Percentiles rank a stretch among this genome's conserved stretches.
phyloP scores from a whole-genome alignment of 2,329 filamentous ascomycete species.

The Fusarium sp. region DNA sequence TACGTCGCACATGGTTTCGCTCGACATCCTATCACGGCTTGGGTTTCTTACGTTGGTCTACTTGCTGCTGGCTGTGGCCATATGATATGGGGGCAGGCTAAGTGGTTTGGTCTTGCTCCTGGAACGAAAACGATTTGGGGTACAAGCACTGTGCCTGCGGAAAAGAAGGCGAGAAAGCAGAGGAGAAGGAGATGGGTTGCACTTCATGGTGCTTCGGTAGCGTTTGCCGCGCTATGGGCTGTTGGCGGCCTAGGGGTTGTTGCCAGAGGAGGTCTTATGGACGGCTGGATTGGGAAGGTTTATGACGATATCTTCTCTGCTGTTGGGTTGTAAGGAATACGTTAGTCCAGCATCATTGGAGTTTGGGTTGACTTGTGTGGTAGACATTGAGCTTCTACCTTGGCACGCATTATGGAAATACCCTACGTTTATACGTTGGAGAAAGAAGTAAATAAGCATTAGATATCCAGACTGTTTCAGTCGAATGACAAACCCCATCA shows the following conservation, averaged over 20 bases:
- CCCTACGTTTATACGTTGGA: constrained; percentile 28
- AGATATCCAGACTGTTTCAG: background rate
- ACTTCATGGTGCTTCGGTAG: constrained; percentile 74
- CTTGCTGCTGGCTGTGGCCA: constrained; percentile 78
- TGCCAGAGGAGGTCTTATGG: constrained; percentile 74
- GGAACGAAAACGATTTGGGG: constrained; percentile 62
- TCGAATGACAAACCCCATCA: background rate
- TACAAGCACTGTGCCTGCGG: constrained; percentile 57
- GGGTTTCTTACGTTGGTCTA: constrained; percentile 76
- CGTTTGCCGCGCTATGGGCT: constrained; percentile 78
- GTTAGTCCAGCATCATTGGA: constrained; percentile 35
- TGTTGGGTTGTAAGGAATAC: constrained; percentile 47
- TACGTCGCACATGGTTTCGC: constrained; percentile 90
- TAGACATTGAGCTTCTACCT: constrained; percentile 35
- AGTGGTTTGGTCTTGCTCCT: constrained; percentile 78
- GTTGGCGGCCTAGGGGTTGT: constrained; percentile 84
- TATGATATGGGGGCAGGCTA: constrained; percentile 86
- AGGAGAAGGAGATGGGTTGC: constrained; percentile 76
- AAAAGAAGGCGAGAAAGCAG: constrained; percentile 64
- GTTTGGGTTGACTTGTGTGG: constrained; percentile 41
- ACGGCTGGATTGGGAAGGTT: constrained; percentile 83
- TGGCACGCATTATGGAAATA: constrained; percentile 43
- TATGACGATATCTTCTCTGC: constrained; percentile 76
- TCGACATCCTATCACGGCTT: constrained; percentile 74
- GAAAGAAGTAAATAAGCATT: constrained; percentile 12